Conservation (phyloP, 495 filamentous ascomycete genomes). For the Eremomyces bilateralis region DNA sequence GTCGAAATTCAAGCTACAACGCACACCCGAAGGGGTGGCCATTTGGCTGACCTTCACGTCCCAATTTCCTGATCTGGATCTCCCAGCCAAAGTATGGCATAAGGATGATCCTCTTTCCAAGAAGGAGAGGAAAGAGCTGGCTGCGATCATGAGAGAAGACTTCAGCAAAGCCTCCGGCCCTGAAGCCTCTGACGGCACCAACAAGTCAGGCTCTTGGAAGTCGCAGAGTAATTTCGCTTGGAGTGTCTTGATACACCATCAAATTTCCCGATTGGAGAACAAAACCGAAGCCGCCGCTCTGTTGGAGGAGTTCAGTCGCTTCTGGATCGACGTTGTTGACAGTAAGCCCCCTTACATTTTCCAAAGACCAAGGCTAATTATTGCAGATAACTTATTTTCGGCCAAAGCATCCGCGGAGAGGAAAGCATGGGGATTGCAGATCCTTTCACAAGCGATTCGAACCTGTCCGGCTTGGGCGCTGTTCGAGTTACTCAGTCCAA, state of each 20-base stretch:
- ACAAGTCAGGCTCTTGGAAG: constrained; percentile 41
- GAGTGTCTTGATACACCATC: constrained; percentile 53
- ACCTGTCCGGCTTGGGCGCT: constrained; percentile 25
- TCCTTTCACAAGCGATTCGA: constrained; percentile 53
- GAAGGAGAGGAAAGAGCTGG: constrained; percentile 37
- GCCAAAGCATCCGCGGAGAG: constrained; percentile 60
- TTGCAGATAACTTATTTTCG: constrained; percentile 58
- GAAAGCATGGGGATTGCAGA: constrained; percentile 75
- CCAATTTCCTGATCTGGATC: constrained; percentile 36
- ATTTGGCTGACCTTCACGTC: constrained; percentile 57
- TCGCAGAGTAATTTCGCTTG: constrained; percentile 75
- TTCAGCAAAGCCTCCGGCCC: no score
- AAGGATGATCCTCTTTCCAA: constrained; percentile 44
- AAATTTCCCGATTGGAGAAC: background rate
- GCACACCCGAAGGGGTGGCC: constrained; percentile 79
- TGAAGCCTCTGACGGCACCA: constrained; percentile 20
- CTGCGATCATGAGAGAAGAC: constrained; percentile 60
- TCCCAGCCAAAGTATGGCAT: constrained; percentile 54
- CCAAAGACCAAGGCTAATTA: constrained; percentile 1
- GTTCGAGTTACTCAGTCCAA: constrained; percentile 48
- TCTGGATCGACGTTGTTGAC: constrained; percentile 83
- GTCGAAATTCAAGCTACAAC: no score
- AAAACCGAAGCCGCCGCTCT: background rate
- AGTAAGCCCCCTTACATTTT: constrained; percentile 30
- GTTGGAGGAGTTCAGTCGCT: constrained; percentile 34